Evolutionary conservation across 2,329 filamentous ascomycete genomes (phyloP).

Genomic region (Remersonia thermophila): DNA sequence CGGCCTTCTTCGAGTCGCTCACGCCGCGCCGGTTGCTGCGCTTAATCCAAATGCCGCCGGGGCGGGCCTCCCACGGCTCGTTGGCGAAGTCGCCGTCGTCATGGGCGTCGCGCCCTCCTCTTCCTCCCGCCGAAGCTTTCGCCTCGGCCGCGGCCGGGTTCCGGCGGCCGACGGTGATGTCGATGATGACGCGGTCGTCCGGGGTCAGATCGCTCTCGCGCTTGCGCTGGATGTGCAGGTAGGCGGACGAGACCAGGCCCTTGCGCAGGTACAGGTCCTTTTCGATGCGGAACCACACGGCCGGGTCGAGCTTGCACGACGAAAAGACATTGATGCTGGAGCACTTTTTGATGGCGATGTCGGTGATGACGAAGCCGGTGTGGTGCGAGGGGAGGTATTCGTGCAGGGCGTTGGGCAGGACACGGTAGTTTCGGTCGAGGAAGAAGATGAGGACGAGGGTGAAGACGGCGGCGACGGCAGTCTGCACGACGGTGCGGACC

Average conservation of each 20-base stretch:
- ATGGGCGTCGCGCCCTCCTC: background rate
- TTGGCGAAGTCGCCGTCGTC: constrained; percentile 23
- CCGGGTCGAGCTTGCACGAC: constrained; percentile 60
- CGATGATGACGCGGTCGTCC: constrained; percentile 68
- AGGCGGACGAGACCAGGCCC: constrained; percentile 64
- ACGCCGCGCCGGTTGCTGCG: constrained; percentile 59
- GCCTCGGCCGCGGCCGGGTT: constrained; percentile 50
- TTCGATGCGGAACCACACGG: constrained; percentile 68
- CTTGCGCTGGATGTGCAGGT: constrained; percentile 70
- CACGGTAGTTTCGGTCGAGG: constrained; percentile 78
- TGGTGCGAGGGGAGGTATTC: constrained; percentile 78
- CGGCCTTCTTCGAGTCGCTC: constrained; percentile 59
- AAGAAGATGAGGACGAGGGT: constrained; percentile 63
- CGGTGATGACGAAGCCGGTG: constrained; percentile 72
- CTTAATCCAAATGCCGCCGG: constrained; percentile 72
- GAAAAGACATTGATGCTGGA: constrained; percentile 62
- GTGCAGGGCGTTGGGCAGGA: constrained; percentile 76
- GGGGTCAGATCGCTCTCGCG: constrained; percentile 69
- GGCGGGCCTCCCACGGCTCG: constrained; percentile 65
- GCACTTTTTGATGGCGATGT: constrained; percentile 68
- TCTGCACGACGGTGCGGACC: constrained; percentile 63
- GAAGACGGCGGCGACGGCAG: constrained; percentile 51
- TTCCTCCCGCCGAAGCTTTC: constrained; percentile 26
- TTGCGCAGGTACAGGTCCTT: constrained; percentile 77
- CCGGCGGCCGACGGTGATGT: constrained; percentile 60